Evolutionary conservation across 2,329 filamentous ascomycete species (phyloP).

Genomic region (Penicillium sp.): DNA sequence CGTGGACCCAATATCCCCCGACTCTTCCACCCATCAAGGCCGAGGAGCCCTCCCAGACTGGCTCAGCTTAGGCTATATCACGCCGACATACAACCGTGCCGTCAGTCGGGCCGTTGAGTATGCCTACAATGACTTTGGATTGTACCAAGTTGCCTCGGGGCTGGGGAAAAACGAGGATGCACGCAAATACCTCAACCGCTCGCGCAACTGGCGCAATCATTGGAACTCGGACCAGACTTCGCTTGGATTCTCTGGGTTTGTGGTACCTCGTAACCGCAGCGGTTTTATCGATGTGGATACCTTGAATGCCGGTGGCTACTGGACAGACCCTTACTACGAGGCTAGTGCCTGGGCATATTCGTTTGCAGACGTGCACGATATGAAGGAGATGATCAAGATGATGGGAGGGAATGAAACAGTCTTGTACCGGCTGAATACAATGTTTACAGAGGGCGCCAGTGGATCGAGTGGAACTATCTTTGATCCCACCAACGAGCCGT

Average conservation of each 20-base stretch:
- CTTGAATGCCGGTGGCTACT: constrained; percentile 61
- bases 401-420: constrained; percentile 51
- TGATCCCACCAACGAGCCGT: background rate
- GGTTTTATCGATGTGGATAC: constrained; percentile 52
- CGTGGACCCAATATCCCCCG: constrained; percentile 52
- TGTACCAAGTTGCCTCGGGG: constrained; percentile 64
- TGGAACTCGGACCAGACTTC: constrained; percentile 62
- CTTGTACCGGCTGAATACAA: constrained; percentile 53
- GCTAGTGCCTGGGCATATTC: constrained; percentile 64
- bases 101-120: constrained; percentile 67
- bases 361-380: constrained; percentile 68
- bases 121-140: constrained; percentile 65
- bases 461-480: constrained; percentile 49
- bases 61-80: constrained; percentile 64
- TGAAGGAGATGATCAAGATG: constrained; percentile 53
- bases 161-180: constrained; percentile 53
- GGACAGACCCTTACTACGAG: constrained; percentile 62
- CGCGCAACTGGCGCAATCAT: constrained; percentile 68
- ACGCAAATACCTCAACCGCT: constrained; percentile 60
- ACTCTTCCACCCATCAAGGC: constrained; percentile 65
- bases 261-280: constrained; percentile 58
- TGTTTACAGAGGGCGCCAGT: constrained; percentile 48
- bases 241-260: constrained; percentile 63
- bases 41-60: constrained; percentile 68
- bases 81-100: constrained; percentile 58